Percentiles rank a stretch among this genome's conserved stretches.
These are phyloP conservation scores for Mangifera indica DNA, from an alignment of 345 rosid genomes.

Conservation along the genomic window DNA sequence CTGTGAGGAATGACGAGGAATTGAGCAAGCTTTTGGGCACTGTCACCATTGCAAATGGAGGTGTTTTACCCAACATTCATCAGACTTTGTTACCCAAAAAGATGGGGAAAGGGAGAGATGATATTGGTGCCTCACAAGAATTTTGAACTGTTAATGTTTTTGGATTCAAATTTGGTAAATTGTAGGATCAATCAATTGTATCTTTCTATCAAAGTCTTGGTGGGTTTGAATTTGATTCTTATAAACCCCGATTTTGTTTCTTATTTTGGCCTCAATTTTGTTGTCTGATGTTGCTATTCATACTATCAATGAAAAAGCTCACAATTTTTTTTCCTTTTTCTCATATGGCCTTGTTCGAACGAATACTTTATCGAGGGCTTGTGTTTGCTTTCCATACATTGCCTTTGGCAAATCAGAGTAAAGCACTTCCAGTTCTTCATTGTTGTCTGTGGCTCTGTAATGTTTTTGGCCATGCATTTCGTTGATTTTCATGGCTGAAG, in stretches of 20 bases:
- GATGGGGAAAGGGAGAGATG: conserved; percentile 55
- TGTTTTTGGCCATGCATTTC: neutral
- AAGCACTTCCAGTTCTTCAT: too few species aligned
- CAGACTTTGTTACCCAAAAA: conserved; percentile 55
- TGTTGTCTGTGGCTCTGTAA: neutral
- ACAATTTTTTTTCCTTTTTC: neutral
- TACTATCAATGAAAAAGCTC: neutral
- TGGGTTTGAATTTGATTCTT: neutral
- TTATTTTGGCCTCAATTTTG: neutral
- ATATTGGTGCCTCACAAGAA: conserved; percentile 67
- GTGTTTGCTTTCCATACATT: neutral
- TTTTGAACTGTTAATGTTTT: conserved; percentile 22
- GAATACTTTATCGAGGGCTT: neutral
- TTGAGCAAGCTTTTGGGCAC: conserved; percentile 61
- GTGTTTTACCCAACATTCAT: conserved; percentile 66
- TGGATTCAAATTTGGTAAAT: neutral
- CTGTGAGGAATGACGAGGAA: conserved; percentile 78
- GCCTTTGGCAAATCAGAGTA: neutral
- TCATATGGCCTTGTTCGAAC: neutral
- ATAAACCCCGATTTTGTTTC: neutral
- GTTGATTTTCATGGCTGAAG: neutral
- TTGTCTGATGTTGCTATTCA: neutral
- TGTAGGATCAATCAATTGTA: neutral
- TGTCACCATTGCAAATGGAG: conserved; percentile 77
- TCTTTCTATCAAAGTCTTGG: neutral